These are phyloP conservation scores for Aaosphaeria pasadenensis DNA, from an alignment of 2,329 filamentous ascomycete species.

Conservation along the genomic window DNA sequence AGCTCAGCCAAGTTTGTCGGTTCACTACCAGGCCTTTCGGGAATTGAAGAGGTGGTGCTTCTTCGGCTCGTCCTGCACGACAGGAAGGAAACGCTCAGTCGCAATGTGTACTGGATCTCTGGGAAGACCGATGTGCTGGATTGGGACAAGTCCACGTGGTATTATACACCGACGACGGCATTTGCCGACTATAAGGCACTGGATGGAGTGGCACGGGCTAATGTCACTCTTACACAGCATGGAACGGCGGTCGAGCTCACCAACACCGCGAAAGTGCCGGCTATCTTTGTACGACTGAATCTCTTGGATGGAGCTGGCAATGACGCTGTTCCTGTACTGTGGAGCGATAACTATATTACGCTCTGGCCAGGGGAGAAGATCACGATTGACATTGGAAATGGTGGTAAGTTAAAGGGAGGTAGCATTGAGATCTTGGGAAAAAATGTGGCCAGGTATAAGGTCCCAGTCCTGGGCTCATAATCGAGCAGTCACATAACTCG, in stretches of 20 bases:
- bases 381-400: constrained; percentile 13
- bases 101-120: constrained; percentile 61
- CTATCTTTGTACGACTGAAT: constrained; percentile 56
- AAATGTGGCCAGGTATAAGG: constrained; percentile 1
- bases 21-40: constrained; percentile 28
- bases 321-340: constrained; percentile 53
- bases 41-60: constrained; percentile 45
- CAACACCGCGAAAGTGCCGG: constrained; percentile 53
- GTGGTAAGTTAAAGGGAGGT: neutral
- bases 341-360: constrained; percentile 64
- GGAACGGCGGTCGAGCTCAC: constrained; percentile 43
- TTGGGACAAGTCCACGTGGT: constrained; percentile 60
- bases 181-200: constrained; percentile 52
- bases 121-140: constrained; percentile 48
- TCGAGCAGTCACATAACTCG: too few relatives aligned
- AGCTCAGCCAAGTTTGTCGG: constrained; percentile 36
- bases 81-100: constrained; percentile 40
- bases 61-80: constrained; percentile 47
- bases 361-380: constrained; percentile 57
- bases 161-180: constrained; percentile 53
- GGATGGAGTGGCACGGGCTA: constrained; percentile 15
- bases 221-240: constrained; percentile 2
- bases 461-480: too few relatives aligned
- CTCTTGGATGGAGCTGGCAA: constrained; percentile 44
- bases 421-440: constrained; percentile 2